Conservation (phyloP, 2,329 filamentous ascomycete species). For the Phaeosphaeriaceae sp. region DNA sequence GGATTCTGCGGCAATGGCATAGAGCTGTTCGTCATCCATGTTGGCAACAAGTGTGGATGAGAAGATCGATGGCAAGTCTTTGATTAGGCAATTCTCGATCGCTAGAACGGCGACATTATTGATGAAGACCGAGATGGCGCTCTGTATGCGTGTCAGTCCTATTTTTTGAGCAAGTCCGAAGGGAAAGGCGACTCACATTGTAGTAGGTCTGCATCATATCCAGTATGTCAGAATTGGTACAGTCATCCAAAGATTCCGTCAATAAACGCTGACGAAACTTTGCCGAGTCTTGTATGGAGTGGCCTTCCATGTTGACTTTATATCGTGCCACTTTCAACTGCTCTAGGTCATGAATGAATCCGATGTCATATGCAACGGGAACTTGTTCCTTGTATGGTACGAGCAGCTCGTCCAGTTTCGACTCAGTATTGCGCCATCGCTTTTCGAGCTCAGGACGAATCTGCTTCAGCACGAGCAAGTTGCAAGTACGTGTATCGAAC, state of each 20-base stretch:
- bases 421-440: slow-evolving; percentile 14
- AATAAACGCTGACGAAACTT: slow-evolving; percentile 15
- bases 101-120: slow-evolving; percentile 36
- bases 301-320: too few relatives aligned
- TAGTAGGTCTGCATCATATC: slow-evolving; percentile 38
- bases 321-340: slow-evolving; percentile 21
- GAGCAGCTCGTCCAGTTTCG: slow-evolving; percentile 33
- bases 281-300: background rate
- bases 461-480: slow-evolving; percentile 23
- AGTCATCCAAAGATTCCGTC: slow-evolving; percentile 29
- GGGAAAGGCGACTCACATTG: slow-evolving; percentile 23
- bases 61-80: slow-evolving; percentile 29
- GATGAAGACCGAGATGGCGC: slow-evolving; percentile 33
- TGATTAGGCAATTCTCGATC: slow-evolving; percentile 35
- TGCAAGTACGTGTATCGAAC: slow-evolving; percentile 25
- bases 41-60: slow-evolving; percentile 20
- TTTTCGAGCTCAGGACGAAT: slow-evolving; percentile 26
- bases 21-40: slow-evolving; percentile 31
- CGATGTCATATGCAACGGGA: slow-evolving; percentile 33
- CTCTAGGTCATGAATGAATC: slow-evolving; percentile 24
- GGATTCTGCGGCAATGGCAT: slow-evolving; percentile 33
- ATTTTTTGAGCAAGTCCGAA: background rate
- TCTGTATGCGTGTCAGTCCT: slow-evolving; percentile 13
- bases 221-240: slow-evolving; percentile 34
- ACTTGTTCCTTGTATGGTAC: slow-evolving; percentile 25